Percentiles rank a stretch among this genome's conserved stretches.
Conservation (phyloP, 345 rosid species). For the Citrus sp. region DNA sequence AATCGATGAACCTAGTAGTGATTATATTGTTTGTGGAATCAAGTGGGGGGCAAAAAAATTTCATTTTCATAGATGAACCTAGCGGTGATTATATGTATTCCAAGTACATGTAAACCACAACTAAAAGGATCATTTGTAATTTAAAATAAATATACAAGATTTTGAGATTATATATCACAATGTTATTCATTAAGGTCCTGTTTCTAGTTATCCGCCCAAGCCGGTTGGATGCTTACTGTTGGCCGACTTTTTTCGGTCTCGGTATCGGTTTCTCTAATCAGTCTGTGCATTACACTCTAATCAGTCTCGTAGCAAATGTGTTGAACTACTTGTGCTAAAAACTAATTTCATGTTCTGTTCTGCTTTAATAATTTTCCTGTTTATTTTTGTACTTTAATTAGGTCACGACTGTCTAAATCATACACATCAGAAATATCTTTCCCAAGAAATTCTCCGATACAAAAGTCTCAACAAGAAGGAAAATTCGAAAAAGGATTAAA, state of each 20-base stretch:
- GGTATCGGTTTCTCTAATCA: constrained; percentile 96
- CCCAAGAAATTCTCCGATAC: not conserved
- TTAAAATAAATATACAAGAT: no score
- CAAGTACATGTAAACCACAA: no score
- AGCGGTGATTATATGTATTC: no score
- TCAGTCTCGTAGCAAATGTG: constrained; percentile 57
- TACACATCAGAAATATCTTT: not conserved
- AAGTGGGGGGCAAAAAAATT: no score
- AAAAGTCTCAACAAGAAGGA: not conserved
- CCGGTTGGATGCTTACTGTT: constrained; percentile 82
- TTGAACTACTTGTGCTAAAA: constrained; percentile 45
- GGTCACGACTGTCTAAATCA: not conserved
- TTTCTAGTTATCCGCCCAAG: constrained; percentile 68
- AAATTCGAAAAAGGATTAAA: not conserved
- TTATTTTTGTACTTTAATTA: not conserved
- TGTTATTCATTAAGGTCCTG: constrained; percentile 79
- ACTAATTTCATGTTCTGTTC: not conserved
- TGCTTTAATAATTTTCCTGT: not conserved
- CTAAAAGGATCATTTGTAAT: no score
- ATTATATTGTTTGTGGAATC: no score
- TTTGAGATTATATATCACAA: constrained; percentile 3
- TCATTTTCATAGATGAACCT: no score
- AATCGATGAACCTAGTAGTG: no score
- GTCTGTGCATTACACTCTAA: constrained; percentile 63
- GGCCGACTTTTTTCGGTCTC: constrained; percentile 93